Evolutionary conservation across 805 yeast genomes (phyloP), one percentile per base, ranked within the genome.

Genomic region (Ogataea haglerorum): DNA sequence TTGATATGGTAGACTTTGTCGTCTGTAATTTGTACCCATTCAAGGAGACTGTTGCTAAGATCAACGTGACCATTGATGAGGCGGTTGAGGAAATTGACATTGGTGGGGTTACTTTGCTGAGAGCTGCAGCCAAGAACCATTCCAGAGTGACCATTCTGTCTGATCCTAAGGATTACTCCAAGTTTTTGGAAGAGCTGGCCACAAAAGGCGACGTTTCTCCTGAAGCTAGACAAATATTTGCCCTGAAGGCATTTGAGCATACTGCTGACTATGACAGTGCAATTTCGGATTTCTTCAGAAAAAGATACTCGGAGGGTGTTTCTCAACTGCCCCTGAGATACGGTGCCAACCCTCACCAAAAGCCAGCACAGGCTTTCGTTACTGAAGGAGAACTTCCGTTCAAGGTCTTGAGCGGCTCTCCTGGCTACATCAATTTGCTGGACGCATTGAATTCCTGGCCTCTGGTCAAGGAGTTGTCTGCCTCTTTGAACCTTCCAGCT

Each of bases 381-480:
- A 65, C 82, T 43, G 78, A 81, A 52, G 96, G 95, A 57, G 85
- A 83, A 52, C 76, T 93, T 52, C 99, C 99, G 36, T 91, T 93
- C 75, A 85, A 85, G 70, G 98, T 91, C 19, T 73, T 93, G 56
- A 72, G 81, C 53, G 99, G 99, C 45, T 83, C 96, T 42, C 99
- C 99, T 51, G 98, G 99, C 55, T 93, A 93, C 75, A 90, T 93
- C 66, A 93, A 93, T 74, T 73, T 93, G 60, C 76, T 93, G 59
- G 99, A 93, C 68, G 99, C 97, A 18, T 76, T 93, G 58, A 93
- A 93, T 73, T 87, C 98, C 6, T 93, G 99, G 99, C 99, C 98
- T 41, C 78, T 93, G 65, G 99, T 93, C 43, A 89, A 89, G 72
- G 99, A 93, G 72, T 80, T 93, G 56, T 84, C 93, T 45, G 96